Evolutionary conservation across 2,329 filamentous ascomycete species (phyloP).

Genomic region (Fusarium sambucinum): DNA sequence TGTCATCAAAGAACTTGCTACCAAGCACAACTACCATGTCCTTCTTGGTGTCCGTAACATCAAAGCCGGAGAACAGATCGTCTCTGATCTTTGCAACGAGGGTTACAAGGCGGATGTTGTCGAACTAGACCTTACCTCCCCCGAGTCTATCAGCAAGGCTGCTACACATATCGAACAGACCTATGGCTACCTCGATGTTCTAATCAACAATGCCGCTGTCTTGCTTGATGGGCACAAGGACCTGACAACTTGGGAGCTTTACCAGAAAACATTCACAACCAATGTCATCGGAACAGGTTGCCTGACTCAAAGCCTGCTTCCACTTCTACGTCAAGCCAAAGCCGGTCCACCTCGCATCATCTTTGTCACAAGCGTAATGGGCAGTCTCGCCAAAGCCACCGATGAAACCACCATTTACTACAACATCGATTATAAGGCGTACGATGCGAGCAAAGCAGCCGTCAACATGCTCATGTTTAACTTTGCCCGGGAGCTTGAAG

Average conservation of each 20-base stretch:
- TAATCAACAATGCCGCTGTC: constrained; percentile 54
- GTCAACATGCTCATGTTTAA: constrained; percentile 56
- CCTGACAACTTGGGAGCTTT: constrained; percentile 50
- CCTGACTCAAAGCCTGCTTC: constrained; percentile 47
- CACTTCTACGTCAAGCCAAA: constrained; percentile 48
- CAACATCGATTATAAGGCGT: constrained; percentile 50
- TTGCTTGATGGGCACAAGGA: constrained; percentile 43
- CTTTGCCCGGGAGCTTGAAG: constrained; percentile 50
- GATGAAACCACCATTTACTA: constrained; percentile 49
- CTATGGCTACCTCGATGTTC: constrained; percentile 52
- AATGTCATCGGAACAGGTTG: constrained; percentile 54
- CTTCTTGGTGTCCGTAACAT: constrained; percentile 51
- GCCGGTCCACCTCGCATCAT: constrained; percentile 52
- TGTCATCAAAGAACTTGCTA: constrained; percentile 42
- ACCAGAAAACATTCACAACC: constrained; percentile 53
- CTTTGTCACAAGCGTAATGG: constrained; percentile 55
- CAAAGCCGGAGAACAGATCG: constrained; percentile 44
- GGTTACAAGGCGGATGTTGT: constrained; percentile 45
- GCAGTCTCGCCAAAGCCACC: constrained; percentile 48
- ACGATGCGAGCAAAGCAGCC: constrained; percentile 58
- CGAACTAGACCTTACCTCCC: constrained; percentile 47
- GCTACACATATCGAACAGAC: constrained; percentile 35
- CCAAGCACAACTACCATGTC: constrained; percentile 49
- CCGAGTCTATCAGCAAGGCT: constrained; percentile 47
- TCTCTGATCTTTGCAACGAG: constrained; percentile 37